Base-by-base conservation (phyloP, 495 filamentous ascomycete genomes). In the Letharia columbiana region DNA sequence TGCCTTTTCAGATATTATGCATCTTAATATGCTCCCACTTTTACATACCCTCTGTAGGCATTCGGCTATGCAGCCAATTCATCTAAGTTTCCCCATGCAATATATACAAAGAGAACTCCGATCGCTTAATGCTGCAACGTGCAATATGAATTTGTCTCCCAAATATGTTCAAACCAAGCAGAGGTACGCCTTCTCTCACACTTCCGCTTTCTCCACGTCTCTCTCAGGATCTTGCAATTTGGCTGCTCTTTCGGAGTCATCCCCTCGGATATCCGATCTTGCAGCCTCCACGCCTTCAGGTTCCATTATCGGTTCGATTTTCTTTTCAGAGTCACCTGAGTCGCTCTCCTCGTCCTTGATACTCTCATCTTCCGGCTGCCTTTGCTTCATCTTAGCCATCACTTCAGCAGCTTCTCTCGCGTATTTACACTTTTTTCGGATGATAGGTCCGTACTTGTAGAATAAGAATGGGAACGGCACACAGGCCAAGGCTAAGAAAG, bases 391-490 rank as follows among this genome's bases (percentile, higher is more conserved):
- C 50, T 65, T 20, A 42, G 44, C 41, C 40, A 59, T 35, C 17
- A 57, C 45, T 39, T 59, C 63, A 33, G 63, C 54, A 6, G 88
- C 82, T 72, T 90, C 81, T 50, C 86, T 83, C 37, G 91, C 86
- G 72, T 85, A 96, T 79, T 88, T 89, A 83, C 91, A 94, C 61
- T 79, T 80, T 64, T 76, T 76, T 10, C 91, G 82, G 68, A 95
- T 89, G 20, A 70, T 54, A 1, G 74, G 73, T 49, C 90, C 91
- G 73, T 91, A 94, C 69, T 84, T 85, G 76, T 89, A 90, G 77
- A 94, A 90, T 49, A 95, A 74, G 77, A 89, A 88, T 13, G 90
- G 90, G 74, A 91, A 90, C 0, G 91, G 91, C 58, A 91, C 79
- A 73, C 90, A 92, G 28, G 79, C 82, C 20, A 93, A 76, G 5